A percentile compares a stretch with the other conserved stretches of the same genome.
Conservation (phyloP, 2,329 filamentous ascomycete genomes). For the Colletotrichum aenigma region DNA sequence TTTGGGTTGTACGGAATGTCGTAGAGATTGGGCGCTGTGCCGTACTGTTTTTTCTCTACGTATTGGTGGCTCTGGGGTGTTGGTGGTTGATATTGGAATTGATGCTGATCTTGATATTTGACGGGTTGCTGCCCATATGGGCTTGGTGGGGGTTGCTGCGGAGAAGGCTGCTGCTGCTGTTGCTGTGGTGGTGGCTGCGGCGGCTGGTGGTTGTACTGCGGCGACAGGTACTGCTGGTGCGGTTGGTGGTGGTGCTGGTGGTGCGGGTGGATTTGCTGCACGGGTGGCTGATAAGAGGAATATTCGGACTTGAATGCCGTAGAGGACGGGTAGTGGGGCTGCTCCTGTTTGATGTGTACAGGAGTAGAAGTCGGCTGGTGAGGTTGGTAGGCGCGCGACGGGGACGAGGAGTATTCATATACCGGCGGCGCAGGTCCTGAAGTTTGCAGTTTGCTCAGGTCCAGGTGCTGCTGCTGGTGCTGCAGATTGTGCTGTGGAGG, state of each 20-base stretch:
- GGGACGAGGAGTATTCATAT: conserved; percentile 21
- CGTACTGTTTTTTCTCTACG: conserved; percentile 2
- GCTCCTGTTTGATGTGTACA: conserved; percentile 21
- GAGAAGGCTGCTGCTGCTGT: conserved; percentile 23
- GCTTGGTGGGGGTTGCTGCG: conserved; percentile 18
- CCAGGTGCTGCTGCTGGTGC: conserved; percentile 24
- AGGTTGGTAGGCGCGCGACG: conserved; percentile 17
- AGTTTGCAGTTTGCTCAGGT: conserved; percentile 14
- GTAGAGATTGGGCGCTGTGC: conserved; percentile 5
- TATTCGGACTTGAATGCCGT: conserved; percentile 19
- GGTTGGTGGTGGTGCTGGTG: conserved; percentile 29
- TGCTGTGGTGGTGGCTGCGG: conserved; percentile 14
- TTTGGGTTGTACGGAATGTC: conserved; percentile 11
- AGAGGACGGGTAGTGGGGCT: conserved; percentile 21
- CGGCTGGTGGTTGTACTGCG: conserved; percentile 23
- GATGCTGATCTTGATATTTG: conserved; percentile 10
- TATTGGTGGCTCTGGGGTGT: conserved; percentile 11
- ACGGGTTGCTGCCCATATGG: conserved; percentile 11
- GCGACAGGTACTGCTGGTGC: conserved; percentile 23
- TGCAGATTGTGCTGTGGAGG: conserved; percentile 29
- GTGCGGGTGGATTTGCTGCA: conserved; percentile 32
- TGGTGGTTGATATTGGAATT: conserved; percentile 7
- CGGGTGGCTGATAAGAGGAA: conserved; percentile 11
- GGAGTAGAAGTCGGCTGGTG: conserved; percentile 19
- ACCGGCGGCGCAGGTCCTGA: conserved; percentile 8